A percentile compares a stretch with the other conserved stretches of the same genome.
Conservation (phyloP, 768 basidiomycete genomes). For the Multifurca ochricompacta region DNA sequence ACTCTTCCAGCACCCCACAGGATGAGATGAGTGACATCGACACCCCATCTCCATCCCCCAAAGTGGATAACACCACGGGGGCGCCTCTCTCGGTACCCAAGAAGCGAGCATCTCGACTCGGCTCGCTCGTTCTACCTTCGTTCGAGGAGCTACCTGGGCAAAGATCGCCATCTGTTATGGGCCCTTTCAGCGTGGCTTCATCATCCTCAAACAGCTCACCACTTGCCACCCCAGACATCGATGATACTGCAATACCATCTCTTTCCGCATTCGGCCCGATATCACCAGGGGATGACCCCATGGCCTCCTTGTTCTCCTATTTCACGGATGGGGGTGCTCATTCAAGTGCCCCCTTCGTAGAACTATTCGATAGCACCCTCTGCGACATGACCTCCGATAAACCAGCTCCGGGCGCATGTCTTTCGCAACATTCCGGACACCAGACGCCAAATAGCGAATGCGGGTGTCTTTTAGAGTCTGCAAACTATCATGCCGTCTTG, state of each 20-base stretch:
- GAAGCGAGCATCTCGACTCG: background rate
- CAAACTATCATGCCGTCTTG: constrained; percentile 49
- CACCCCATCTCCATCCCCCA: background rate
- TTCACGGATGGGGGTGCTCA: background rate
- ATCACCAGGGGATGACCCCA: background rate
- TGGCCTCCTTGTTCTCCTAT: background rate
- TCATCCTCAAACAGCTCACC: background rate
- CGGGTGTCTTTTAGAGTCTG: constrained; percentile 48
- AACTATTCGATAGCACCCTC: background rate
- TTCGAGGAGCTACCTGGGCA: background rate
- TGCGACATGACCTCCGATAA: background rate
- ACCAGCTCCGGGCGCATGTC: background rate
- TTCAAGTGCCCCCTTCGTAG: background rate
- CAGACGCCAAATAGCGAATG: constrained; percentile 33
- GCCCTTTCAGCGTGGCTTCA: background rate
- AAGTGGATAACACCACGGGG: background rate
- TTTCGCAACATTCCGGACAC: background rate
- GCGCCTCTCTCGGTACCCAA: background rate
- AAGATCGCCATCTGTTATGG: background rate
- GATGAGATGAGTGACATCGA: background rate
- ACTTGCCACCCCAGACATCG: background rate
- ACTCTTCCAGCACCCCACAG: background rate
- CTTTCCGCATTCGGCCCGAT: background rate
- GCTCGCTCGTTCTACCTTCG: background rate
- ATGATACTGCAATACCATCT: background rate